Percentiles rank a stretch among this genome's conserved stretches.
Evolutionary conservation across 1,284 basidiomycete genomes (phyloP).

Genomic region (Wallemia mellicola): DNA sequence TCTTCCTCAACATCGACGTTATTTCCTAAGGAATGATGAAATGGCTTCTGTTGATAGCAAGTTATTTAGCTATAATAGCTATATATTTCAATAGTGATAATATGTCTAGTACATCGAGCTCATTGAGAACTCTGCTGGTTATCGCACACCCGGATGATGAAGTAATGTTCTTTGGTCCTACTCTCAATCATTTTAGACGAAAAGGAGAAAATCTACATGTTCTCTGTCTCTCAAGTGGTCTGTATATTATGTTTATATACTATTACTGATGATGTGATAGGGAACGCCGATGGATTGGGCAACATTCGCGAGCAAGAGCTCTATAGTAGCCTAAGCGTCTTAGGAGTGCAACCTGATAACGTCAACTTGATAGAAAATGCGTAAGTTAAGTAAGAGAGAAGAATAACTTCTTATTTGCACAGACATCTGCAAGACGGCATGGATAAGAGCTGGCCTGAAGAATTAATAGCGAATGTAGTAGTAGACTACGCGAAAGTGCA

Average conservation of each 20-base stretch:
- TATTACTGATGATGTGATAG: neutral
- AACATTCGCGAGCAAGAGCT: conserved; percentile 32
- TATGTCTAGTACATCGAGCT: neutral
- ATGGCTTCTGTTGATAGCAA: neutral
- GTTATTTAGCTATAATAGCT: neutral
- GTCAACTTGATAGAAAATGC: neutral
- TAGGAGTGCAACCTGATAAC: conserved; percentile 30
- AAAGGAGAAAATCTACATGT: conserved; percentile 14
- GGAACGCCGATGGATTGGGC: conserved; percentile 52
- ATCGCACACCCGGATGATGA: conserved; percentile 81
- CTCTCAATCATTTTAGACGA: conserved; percentile 26
- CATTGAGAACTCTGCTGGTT: conserved; percentile 22
- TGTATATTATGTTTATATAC: conserved; percentile 17
- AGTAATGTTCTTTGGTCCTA: conserved; percentile 68
- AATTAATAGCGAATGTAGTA: conserved; percentile 29
- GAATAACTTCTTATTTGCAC: neutral
- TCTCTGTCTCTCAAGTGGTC: conserved; percentile 21
- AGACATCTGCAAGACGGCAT: conserved; percentile 43
- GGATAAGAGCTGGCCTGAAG: conserved; percentile 30
- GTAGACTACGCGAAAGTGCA: conserved; percentile 27
- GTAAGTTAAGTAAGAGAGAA: neutral
- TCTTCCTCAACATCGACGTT: neutral
- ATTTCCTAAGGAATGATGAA: neutral
- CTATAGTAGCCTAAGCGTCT: conserved; percentile 28
- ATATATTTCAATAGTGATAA: neutral